Evolutionary conservation across 768 basidiomycete species (phyloP), one percentile per base, ranked within the genome.

Genomic region (Collybiopsis luxurians): DNA sequence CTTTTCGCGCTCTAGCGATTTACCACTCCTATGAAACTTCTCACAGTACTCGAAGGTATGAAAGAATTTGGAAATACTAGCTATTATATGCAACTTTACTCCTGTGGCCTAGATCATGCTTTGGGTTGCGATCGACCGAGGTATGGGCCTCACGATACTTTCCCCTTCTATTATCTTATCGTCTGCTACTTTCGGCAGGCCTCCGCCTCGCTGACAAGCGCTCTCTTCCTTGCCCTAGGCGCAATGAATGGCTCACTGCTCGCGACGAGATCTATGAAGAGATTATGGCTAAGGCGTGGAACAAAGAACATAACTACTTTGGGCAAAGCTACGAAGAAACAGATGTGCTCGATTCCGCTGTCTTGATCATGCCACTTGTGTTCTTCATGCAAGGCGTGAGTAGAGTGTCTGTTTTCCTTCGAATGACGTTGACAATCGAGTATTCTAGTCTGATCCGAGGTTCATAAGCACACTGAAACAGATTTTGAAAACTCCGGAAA

Each of bases 101-200:
- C 40, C 26, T 27, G 28, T 56, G 34, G 43, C 43, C 10, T 69
- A 92, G 86, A 79, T 95, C 44, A 96, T 96, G 93, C 80, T 95
- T 65, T 95, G 93, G 95, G 95, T 98, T 46, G 95, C 95, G 0
- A 84, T 98, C 55, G 95, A 98, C 64, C 79, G 96, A 76, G 95
- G 95, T 77, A 61, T 52, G 13, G 19, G n/a, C 19, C 21, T 52
- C 26, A 6, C 2, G 23, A 42, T 23, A 12, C 15, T 21, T 11
- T 42, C 15, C 28, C 26, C 4, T 11, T 36, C 15, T 3, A 11
- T 44, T 27, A 9, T 17, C 1, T 4, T 28, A 17, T n/a, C 6
- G 46, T 5, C 26, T 30, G 24, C 17, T 12, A 10, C 56, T 28
- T 31, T 9, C 3, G 28, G 13, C 54, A 86, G 86, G 89, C 4